A percentile compares a stretch with the other conserved stretches of the same genome.
phyloP scores from a whole-genome alignment of 805 yeast species.

The Yamadazyma takamatsuzukensis region DNA sequence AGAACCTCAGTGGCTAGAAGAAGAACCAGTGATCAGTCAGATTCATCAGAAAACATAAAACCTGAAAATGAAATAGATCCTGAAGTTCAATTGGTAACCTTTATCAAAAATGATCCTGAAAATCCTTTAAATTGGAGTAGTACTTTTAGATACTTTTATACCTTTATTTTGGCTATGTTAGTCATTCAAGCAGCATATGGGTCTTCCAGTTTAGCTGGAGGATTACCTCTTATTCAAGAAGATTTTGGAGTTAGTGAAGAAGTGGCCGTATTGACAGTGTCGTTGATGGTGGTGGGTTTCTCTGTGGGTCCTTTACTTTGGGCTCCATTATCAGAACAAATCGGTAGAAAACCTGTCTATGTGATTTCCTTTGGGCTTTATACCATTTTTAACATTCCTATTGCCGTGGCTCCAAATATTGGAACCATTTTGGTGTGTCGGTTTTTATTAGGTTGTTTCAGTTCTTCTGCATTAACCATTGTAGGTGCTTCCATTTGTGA shows the following conservation, averaged over 20 bases:
- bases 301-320: conserved; percentile 83
- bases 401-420: conserved; percentile 79
- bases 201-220: conserved; percentile 87
- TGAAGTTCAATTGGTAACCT: conserved; percentile 82
- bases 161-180: conserved; percentile 61
- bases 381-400: conserved; percentile 78
- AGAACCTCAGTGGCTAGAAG: conserved; percentile 9
- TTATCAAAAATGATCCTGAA: conserved; percentile 72
- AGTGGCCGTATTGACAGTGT: conserved; percentile 76
- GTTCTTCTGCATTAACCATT: conserved; percentile 76
- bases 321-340: conserved; percentile 85
- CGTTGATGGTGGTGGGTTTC: conserved; percentile 87
- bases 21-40: conserved; percentile 7
- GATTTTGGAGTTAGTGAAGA: conserved; percentile 68
- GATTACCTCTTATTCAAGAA: conserved; percentile 63
- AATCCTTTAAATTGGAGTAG: conserved; percentile 86
- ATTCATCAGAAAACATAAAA: conserved; percentile 2
- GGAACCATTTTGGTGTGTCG: conserved; percentile 79
- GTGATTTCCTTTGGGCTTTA: conserved; percentile 71
- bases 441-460: conserved; percentile 82
- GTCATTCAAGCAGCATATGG: conserved; percentile 93
- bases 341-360: conserved; percentile 84
- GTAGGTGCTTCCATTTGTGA: conserved; percentile 94
- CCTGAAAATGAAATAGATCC: conserved; percentile 40
- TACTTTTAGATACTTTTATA: conserved; percentile 57